Evolutionary conservation across 2,329 filamentous ascomycete species (phyloP), one percentile per base, ranked within the genome.

Genomic region (Talaromyces sp.): DNA sequence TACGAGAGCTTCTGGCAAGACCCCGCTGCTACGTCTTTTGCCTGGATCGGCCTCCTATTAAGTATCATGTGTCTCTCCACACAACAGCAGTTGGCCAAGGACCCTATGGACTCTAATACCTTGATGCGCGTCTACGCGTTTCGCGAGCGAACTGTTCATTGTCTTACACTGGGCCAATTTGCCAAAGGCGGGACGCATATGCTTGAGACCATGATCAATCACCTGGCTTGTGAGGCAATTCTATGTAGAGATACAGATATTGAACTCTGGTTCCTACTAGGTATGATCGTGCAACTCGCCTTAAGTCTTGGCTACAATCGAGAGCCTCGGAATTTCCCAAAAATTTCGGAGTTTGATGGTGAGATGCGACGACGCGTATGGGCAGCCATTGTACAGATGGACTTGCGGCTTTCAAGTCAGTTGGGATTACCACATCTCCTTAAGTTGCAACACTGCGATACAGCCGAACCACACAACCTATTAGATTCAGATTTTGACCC

Each of bases 291-390:
- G 5, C 79, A 84, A n/a, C 73, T 87, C 10, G 84, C 85, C 2
- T 85, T 86, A 80, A 79, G 84, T 19, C 86, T 85, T 81, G 85
- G 85, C 10, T 82, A 85, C 64, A 85, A 87, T 72, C 79, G 85
- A 50, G 85, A 87, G 70, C 78, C 84, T 14, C 79, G 72, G 6
- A 81, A 83, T 43, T 85, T 84, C 68, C 74, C 82, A 2, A 78
- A 76, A 41, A 82, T 87, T 54, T 78, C 82, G 0, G 78, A 82
- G 1, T 85, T 86, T 66, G 78, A 84, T 65, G 85, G 82, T 16
- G 85, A 88, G 72, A 84, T 81, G 72, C 71, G 79, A 31, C 71
- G 78, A 27, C 74, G 78, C 8, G 64, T 76, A 1, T 81, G 79
- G 78, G 72, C 75, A 7, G 73, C 73, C 24, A 68, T 77, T 3